phyloP scores from a whole-genome alignment of 2,329 filamentous ascomycete species.

The Xylaria hypoxylon region DNA sequence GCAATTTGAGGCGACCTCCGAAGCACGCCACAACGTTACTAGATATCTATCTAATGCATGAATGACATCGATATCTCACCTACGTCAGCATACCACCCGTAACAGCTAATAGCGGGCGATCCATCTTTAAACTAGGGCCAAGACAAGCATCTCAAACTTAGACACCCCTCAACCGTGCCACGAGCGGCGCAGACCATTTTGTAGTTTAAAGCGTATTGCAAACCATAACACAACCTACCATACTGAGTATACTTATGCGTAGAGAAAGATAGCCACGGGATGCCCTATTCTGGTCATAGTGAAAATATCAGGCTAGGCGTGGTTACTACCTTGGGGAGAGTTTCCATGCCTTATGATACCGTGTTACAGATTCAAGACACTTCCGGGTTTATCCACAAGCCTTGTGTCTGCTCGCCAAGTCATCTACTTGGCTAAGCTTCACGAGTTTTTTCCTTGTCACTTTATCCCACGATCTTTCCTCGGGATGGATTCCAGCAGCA shows the following conservation, averaged over 20 bases:
- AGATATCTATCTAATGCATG: constrained; percentile 14
- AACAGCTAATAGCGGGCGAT: constrained; percentile 21
- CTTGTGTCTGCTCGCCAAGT: too few relatives aligned
- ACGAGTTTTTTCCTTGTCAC: neutral
- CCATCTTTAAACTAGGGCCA: constrained; percentile 10
- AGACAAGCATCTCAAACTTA: constrained; percentile 25
- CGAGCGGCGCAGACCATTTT: constrained; percentile 1
- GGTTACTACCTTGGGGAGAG: neutral
- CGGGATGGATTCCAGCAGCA: neutral
- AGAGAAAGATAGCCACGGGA: too few relatives aligned
- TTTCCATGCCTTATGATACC: neutral
- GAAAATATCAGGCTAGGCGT: too few relatives aligned
- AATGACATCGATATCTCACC: constrained; percentile 27
- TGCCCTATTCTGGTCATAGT: too few relatives aligned
- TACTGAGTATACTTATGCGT: too few relatives aligned
- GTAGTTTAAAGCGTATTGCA: constrained; percentile 6
- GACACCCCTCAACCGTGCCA: constrained; percentile 4
- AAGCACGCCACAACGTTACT: constrained; percentile 27
- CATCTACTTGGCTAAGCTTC: neutral
- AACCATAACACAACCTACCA: neutral
- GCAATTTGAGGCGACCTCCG: constrained; percentile 13
- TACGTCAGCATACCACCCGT: constrained; percentile 29
- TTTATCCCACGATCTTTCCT: neutral
- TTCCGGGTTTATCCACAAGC: constrained; percentile 1
- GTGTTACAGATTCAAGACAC: neutral